A percentile compares a stretch with the other conserved stretches of the same genome.
These are phyloP conservation scores for Stagonosporopsis rhizophila DNA, from an alignment of 2,329 filamentous ascomycete genomes.

Conservation along the genomic window DNA sequence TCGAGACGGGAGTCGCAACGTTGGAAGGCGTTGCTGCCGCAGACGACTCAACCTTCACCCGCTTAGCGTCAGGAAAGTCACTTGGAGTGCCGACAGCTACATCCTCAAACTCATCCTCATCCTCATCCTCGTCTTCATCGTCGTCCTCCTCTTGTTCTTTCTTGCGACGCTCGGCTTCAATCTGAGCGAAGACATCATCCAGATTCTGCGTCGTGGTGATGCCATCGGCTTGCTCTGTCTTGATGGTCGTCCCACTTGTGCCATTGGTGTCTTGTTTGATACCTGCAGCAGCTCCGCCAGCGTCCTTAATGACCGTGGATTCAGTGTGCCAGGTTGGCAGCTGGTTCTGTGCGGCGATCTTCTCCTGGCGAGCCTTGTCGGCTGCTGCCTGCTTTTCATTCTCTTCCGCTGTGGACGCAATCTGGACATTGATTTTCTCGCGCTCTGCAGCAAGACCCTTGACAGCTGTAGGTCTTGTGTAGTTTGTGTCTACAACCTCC, in stretches of 20 bases:
- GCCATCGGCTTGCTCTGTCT: conserved; percentile 56
- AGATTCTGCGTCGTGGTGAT: conserved; percentile 63
- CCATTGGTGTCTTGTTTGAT: conserved; percentile 50
- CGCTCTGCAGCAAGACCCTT: conserved; percentile 71
- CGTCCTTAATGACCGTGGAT: conserved; percentile 64
- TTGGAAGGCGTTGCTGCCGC: conserved; percentile 43
- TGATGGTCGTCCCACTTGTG: conserved; percentile 44
- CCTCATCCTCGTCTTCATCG: conserved; percentile 54
- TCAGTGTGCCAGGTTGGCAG: conserved; percentile 75
- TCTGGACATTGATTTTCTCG: conserved; percentile 73
- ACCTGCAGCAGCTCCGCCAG: conserved; percentile 47
- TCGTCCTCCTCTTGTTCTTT: conserved; percentile 47
- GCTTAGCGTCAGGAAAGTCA: conserved; percentile 60
- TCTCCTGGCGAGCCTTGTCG: conserved; percentile 70
- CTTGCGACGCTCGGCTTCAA: conserved; percentile 66
- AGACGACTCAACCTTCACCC: conserved; percentile 65
- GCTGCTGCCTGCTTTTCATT: conserved; percentile 71
- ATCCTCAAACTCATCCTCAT: conserved; percentile 55
- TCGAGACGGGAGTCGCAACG: conserved; percentile 46
- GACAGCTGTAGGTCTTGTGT: conserved; percentile 70
- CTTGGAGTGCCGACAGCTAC: conserved; percentile 42
- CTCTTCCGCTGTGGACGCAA: conserved; percentile 70
- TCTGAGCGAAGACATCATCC: conserved; percentile 71
- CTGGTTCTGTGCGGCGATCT: conserved; percentile 71
- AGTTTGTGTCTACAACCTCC: conserved; percentile 62